These are phyloP conservation scores for Kickxella alabastrina DNA, from an alignment of 192 early-diverging fungal genomes.

Conservation along the genomic window DNA sequence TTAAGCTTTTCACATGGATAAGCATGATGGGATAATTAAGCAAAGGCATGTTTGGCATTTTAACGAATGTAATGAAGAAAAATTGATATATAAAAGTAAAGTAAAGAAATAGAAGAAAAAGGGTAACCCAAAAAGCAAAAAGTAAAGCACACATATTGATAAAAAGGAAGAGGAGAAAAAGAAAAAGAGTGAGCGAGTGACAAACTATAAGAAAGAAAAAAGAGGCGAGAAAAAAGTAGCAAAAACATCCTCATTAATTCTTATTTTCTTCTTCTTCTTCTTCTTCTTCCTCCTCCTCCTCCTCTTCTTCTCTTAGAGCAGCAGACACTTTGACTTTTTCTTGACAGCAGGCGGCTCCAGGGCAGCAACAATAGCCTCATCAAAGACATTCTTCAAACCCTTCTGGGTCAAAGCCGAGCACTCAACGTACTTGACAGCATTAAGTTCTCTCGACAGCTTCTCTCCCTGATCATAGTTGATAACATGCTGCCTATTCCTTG, in stretches of 20 bases:
- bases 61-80: too few relatives aligned
- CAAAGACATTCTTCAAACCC: slow-evolving; percentile 93
- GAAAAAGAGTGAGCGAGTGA: slow-evolving; percentile 3
- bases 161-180: background rate
- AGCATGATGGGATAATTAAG: too few relatives aligned
- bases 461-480: slow-evolving; percentile 77
- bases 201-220: slow-evolving; percentile 1
- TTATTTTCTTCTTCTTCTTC: too few relatives aligned
- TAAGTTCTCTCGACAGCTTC: slow-evolving; percentile 74
- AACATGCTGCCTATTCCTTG: slow-evolving; percentile 76
- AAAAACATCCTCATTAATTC: too few relatives aligned
- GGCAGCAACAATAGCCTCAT: slow-evolving; percentile 96
- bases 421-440: slow-evolving; percentile 90
- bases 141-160: background rate
- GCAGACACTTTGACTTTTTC: slow-evolving; percentile 75
- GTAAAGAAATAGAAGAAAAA: background rate
- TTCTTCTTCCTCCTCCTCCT: too few relatives aligned
- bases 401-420: slow-evolving; percentile 89
- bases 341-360: slow-evolving; percentile 80
- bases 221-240: slow-evolving; percentile 1
- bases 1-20: too few relatives aligned
- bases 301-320: slow-evolving; percentile 61
- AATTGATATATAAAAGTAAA: too few relatives aligned
- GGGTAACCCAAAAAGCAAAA: background rate
- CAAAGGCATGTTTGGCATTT: too few relatives aligned